phyloP scores from a whole-genome alignment of 1,284 basidiomycete species.

The Mycosarcoma maydis region DNA sequence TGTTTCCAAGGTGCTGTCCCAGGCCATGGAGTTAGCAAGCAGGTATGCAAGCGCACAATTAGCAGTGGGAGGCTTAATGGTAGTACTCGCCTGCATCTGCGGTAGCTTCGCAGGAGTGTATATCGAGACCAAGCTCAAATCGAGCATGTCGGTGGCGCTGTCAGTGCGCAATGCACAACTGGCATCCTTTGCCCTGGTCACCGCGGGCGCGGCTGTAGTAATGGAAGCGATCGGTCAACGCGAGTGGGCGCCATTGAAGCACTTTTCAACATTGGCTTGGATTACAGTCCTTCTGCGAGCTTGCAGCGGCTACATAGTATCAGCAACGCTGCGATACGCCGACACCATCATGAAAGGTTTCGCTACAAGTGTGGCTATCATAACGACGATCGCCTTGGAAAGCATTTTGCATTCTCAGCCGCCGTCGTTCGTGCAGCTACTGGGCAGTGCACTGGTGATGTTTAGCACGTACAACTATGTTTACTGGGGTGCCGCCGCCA shows the following conservation, averaged over 20 bases:
- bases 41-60: slow-evolving; percentile 8
- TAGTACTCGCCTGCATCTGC: slow-evolving; percentile 36
- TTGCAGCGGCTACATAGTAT: slow-evolving; percentile 29
- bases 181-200: slow-evolving; percentile 26
- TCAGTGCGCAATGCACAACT: slow-evolving; percentile 40
- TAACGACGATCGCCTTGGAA: slow-evolving; percentile 32
- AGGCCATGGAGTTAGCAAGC: slow-evolving; percentile 9
- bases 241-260: slow-evolving; percentile 15
- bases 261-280: slow-evolving; percentile 34
- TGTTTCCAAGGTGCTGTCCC: not conserved
- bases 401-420: slow-evolving; percentile 10
- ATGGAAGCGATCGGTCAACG: slow-evolving; percentile 8
- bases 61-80: slow-evolving; percentile 4
- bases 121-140: slow-evolving; percentile 37
- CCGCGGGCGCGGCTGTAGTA: slow-evolving; percentile 16
- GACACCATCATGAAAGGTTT: slow-evolving; percentile 46
- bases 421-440: slow-evolving; percentile 16
- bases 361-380: slow-evolving; percentile 39
- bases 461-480: slow-evolving; percentile 36
- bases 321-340: slow-evolving; percentile 36
- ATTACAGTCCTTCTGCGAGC: slow-evolving; percentile 27
- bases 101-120: slow-evolving; percentile 41
- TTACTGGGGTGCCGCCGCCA: not conserved
- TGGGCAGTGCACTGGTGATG: slow-evolving; percentile 27
- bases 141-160: slow-evolving; percentile 35